Conservation (phyloP, 2,329 filamentous ascomycete species). For the Cadophora sp. region DNA sequence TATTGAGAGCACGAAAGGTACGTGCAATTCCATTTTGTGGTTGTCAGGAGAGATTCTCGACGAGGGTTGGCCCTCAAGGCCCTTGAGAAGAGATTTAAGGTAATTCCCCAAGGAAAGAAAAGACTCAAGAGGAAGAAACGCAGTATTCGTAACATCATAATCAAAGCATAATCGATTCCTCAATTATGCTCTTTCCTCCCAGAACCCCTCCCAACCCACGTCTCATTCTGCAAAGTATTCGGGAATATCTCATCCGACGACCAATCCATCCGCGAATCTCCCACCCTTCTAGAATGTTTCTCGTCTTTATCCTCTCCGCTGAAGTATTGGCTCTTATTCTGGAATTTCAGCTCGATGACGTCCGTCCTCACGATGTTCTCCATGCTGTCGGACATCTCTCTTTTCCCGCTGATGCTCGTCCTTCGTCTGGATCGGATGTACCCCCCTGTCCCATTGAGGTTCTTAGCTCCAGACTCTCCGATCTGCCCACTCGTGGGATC, state of each 20-base stretch:
- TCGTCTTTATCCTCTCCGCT: not conserved
- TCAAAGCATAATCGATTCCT: not conserved
- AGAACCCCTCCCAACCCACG: conserved; percentile 1
- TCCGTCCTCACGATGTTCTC: conserved; percentile 35
- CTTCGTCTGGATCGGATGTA: conserved; percentile 18
- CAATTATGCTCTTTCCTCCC: not conserved
- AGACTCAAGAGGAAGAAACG: not conserved
- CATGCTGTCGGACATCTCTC: conserved; percentile 25
- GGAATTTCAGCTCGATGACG: conserved; percentile 30
- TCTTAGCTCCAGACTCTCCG: too few species aligned
- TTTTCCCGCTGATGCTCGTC: conserved; percentile 21
- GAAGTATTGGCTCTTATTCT: conserved; percentile 22
- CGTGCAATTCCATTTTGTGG: not conserved
- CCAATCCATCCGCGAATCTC: conserved; percentile 2
- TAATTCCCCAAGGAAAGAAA: not conserved
- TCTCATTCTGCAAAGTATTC: not conserved
- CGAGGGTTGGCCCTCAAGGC: not conserved
- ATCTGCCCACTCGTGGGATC: too few species aligned
- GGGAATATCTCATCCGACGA: not conserved
- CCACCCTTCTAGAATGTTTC: not conserved
- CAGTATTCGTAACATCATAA: not conserved
- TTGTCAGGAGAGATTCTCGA: conserved; percentile 20
- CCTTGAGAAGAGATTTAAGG: not conserved
- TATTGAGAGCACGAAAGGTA: not conserved
- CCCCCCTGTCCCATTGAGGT: conserved; percentile 10